Conservation (phyloP, 495 filamentous ascomycete genomes). For the Penicillium atrosanguineum region DNA sequence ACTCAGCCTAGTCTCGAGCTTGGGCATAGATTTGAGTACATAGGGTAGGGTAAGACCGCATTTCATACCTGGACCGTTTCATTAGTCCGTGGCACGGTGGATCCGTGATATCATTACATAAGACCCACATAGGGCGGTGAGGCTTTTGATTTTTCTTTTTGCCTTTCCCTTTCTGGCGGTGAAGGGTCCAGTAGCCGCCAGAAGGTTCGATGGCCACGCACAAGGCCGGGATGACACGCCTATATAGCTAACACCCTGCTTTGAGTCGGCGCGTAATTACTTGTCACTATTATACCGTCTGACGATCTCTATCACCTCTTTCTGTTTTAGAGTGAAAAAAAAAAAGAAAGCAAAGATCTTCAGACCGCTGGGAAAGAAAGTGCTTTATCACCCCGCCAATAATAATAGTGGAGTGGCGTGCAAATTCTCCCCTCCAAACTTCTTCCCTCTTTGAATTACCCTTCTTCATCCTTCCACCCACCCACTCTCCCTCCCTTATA, state of each 20-base stretch:
- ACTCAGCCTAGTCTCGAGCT: neutral
- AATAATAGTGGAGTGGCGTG: constrained; percentile 37
- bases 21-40: neutral
- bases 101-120: constrained; percentile 7
- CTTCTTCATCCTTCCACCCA: constrained; percentile 16
- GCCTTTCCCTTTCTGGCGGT: constrained; percentile 29
- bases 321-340: neutral
- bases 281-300: neutral
- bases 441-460: constrained; percentile 23
- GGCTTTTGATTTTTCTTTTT: constrained; percentile 20
- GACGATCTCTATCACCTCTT: neutral
- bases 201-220: constrained; percentile 38
- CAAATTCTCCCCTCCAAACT: constrained; percentile 44
- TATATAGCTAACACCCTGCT: constrained; percentile 17
- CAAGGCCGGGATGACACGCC: constrained; percentile 12
- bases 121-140: constrained; percentile 20
- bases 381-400: constrained; percentile 25
- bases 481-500: constrained; percentile 13
- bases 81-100: neutral
- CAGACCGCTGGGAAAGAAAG: constrained; percentile 16
- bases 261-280: neutral
- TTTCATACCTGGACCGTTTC: neutral
- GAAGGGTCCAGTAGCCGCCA: constrained; percentile 33
- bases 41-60: neutral
- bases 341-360: neutral